These are phyloP conservation scores for Leptodontidium sp. DNA, from an alignment of 2,329 filamentous ascomycete species.

Conservation along the genomic window DNA sequence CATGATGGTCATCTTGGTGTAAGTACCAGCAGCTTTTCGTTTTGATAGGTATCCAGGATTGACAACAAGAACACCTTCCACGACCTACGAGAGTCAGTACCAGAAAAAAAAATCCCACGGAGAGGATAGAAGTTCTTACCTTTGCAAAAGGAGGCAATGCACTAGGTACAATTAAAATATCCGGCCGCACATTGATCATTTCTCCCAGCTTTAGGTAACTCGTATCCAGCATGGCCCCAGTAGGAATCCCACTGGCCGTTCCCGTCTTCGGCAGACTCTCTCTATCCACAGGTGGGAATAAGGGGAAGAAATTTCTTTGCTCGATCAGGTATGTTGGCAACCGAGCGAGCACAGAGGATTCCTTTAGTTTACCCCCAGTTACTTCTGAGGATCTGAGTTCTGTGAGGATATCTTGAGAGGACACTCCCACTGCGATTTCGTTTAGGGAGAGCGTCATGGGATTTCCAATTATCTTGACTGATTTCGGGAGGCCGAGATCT, in stretches of 20 bases:
- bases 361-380: constrained; percentile 60
- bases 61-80: constrained; percentile 87
- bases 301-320: constrained; percentile 88
- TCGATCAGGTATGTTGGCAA: constrained; percentile 81
- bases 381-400: constrained; percentile 83
- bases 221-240: constrained; percentile 82
- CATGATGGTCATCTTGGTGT: constrained; percentile 79
- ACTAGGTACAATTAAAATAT: constrained; percentile 85
- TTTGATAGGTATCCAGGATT: constrained; percentile 92
- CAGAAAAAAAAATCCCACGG: background rate
- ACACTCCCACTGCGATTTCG: constrained; percentile 83
- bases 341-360: constrained; percentile 60
- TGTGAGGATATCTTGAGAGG: constrained; percentile 82
- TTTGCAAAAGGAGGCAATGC: constrained; percentile 86
- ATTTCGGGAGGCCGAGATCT: constrained; percentile 80
- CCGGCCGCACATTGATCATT: constrained; percentile 85
- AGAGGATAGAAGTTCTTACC: constrained; percentile 58
- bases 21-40: constrained; percentile 84
- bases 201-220: constrained; percentile 89
- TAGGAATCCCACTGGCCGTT: constrained; percentile 64
- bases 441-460: constrained; percentile 91
- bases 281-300: constrained; percentile 83
- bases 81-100: constrained; percentile 66
- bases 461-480: constrained; percentile 82
- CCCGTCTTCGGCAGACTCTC: constrained; percentile 71